Conservation (phyloP, 257 asterid species). For the Nemophila menziesii region DNA sequence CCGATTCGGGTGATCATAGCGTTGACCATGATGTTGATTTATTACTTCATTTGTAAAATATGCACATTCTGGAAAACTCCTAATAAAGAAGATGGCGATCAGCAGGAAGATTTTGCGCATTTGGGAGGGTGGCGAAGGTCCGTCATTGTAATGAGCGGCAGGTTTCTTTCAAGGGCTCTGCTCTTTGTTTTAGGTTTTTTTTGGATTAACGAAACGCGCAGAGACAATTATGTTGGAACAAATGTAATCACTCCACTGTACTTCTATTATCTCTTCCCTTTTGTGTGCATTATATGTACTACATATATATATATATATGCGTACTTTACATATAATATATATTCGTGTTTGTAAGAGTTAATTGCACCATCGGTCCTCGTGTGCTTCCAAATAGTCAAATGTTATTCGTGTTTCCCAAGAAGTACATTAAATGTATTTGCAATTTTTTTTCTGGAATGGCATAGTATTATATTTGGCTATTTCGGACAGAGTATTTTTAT, state of each 20-base stretch:
- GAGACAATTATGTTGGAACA: constrained; percentile 14
- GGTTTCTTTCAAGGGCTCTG: constrained; percentile 42
- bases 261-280: constrained; percentile 5
- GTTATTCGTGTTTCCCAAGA: too few relatives aligned
- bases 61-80: background rate
- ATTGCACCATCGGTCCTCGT: too few relatives aligned
- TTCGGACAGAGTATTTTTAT: too few relatives aligned
- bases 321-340: too few relatives aligned
- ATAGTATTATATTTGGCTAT: too few relatives aligned
- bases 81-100: constrained; percentile 16
- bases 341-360: too few relatives aligned
- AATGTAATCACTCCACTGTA: constrained; percentile 33
- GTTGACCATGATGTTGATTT: constrained; percentile 35
- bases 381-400: too few relatives aligned
- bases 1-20: constrained; percentile 58
- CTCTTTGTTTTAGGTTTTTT: constrained; percentile 57
- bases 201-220: constrained; percentile 30
- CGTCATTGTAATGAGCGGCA: constrained; percentile 45
- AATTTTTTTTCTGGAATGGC: too few relatives aligned
- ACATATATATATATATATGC: background rate
- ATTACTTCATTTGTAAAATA: constrained; percentile 39
- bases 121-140: constrained; percentile 66
- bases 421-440: too few relatives aligned
- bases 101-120: constrained; percentile 75
- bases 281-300: background rate